phyloP scores from a whole-genome alignment of 2,329 filamentous ascomycete species.

The Aspergillus bombycis region DNA sequence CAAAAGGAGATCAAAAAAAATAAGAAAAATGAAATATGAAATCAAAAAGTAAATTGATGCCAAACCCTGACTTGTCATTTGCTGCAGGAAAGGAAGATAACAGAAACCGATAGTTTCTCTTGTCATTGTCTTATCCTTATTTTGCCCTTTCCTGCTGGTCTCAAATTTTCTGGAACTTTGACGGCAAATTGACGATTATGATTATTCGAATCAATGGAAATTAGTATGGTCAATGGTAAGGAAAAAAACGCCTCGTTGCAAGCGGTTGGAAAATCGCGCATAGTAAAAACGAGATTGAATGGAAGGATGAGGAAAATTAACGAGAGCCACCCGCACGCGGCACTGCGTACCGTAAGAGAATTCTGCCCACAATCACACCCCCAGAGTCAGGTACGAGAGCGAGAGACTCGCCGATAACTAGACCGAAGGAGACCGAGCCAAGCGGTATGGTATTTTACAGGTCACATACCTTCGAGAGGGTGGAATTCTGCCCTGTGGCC shows the following conservation, averaged over 20 bases:
- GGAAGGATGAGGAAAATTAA: slow-evolving; percentile 25
- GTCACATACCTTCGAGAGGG: background rate
- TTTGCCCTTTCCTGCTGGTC: background rate
- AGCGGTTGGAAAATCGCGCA: slow-evolving; percentile 30
- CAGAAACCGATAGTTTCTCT: slow-evolving; percentile 10
- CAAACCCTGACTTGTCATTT: background rate
- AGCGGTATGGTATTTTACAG: slow-evolving; percentile 2
- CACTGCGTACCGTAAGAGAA: slow-evolving; percentile 17
- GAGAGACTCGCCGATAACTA: background rate
- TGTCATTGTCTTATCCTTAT: slow-evolving; percentile 13
- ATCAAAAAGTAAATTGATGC: background rate
- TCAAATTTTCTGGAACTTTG: slow-evolving; percentile 2
- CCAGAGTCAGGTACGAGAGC: slow-evolving; percentile 1
- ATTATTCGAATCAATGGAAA: slow-evolving; percentile 16
- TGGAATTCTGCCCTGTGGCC: slow-evolving; percentile 1
- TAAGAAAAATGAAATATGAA: background rate
- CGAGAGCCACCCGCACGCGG: slow-evolving; percentile 27
- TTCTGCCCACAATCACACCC: background rate
- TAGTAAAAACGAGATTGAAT: slow-evolving; percentile 22
- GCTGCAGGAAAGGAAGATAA: slow-evolving; percentile 1
- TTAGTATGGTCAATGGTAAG: background rate
- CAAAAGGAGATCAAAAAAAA: background rate
- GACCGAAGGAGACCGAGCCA: background rate
- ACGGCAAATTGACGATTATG: slow-evolving; percentile 11
- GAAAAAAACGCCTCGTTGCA: slow-evolving; percentile 14